Evolutionary conservation across 176 grass and related monocot genomes (phyloP), one percentile per base, ranked within the genome.

Genomic region (Musa troglodytarum): DNA sequence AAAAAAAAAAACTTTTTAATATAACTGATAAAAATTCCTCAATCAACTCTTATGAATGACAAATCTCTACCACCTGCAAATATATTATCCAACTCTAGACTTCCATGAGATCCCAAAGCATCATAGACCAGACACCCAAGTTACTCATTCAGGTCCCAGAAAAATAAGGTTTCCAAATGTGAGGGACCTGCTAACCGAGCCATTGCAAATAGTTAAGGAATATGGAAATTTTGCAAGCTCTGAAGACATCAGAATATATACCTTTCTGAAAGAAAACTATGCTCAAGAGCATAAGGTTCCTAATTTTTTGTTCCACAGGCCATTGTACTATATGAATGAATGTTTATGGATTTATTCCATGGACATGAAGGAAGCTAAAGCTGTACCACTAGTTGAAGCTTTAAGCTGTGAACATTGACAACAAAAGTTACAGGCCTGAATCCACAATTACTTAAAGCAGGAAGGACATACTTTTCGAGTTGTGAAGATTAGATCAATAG

Each of bases 381-480:
- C 71, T 54, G 75, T 81, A 81, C 82, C 79, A 87, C 84, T 21
- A 81, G 84, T 24, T 58, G 63, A 85, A 89, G 82, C 16, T 52
- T 61, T 81, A 81, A 82, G 59, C 29, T 74, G 49, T 26, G 53
- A 81, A 52, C 78, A 80, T 80, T 79, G 73, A 65, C 76, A 91
- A 88, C 84, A 76, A 72, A 78, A 87, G 88, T 81, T 70, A 81
- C 64, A 19, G 69, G 77, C 56, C 9, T 66, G 82, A 63, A 82
- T 83, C 86, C 79, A 85, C 73, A 22, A 74, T 65, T 53, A 79
- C 66, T 72, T 78, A 82, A 88, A 84, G 83, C 82, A 92, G 92
- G 86, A 89, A 87, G 85, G 87, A 89, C 84, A 89, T 87, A 87
- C 92, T 92, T 83, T 69, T 83, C 69, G 80, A 83, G 74, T 74